These are phyloP conservation scores for Podila clonocystis DNA, from an alignment of 192 early-diverging fungal genomes.

Conservation along the genomic window DNA sequence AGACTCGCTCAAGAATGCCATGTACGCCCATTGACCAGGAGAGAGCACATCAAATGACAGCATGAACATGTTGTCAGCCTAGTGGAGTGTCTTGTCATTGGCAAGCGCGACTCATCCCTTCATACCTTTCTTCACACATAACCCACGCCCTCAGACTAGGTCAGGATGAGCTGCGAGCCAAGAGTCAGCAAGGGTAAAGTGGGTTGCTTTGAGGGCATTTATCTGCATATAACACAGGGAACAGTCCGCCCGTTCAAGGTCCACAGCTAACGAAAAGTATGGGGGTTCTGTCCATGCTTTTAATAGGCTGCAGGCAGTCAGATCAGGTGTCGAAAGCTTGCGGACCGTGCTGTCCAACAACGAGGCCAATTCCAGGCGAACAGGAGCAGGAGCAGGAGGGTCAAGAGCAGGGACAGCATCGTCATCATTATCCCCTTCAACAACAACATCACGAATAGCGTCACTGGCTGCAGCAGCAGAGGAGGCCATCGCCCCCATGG, in stretches of 20 bases:
- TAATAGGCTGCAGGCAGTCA: conserved; percentile 38
- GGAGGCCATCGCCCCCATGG: not conserved
- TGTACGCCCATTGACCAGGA: conserved; percentile 17
- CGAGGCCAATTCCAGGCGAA: not conserved
- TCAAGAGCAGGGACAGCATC: not conserved
- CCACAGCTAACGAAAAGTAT: not conserved
- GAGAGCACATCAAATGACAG: too few species aligned
- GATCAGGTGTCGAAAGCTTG: conserved; percentile 46
- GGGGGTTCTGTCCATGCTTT: not conserved
- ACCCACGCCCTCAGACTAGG: conserved; percentile 10
- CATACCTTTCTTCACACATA: not conserved
- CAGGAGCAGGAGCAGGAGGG: not conserved
- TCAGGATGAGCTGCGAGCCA: conserved; percentile 43
- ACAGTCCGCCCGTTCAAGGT: not conserved
- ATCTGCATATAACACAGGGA: not conserved
- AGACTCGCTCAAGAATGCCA: conserved; percentile 34
- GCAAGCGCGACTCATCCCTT: not conserved
- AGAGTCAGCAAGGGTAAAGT: conserved; percentile 45
- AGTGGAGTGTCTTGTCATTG: not conserved
- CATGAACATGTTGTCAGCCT: not conserved
- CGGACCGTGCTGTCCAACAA: conserved; percentile 38
- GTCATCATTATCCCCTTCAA: not conserved
- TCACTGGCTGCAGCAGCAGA: not conserved
- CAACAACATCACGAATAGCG: too few species aligned
- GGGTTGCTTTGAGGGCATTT: not conserved